Conservation (phyloP, 2,329 filamentous ascomycete species). For the Fusarium lyarnte region DNA sequence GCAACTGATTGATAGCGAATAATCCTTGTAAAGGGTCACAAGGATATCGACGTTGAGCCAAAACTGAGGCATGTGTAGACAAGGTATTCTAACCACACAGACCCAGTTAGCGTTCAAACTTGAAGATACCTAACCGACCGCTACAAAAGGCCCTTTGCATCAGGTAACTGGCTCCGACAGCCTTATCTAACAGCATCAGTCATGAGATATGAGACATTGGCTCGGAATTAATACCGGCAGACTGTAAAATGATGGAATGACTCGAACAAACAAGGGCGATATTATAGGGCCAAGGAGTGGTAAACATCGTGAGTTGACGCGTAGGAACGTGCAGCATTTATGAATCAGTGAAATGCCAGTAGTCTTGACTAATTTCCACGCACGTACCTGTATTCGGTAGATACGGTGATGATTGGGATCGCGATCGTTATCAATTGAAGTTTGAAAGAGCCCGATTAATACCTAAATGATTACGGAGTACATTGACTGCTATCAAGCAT, state of each 20-base stretch:
- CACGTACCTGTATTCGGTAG: conserved; percentile 14
- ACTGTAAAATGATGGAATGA: not conserved
- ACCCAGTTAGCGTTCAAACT: conserved; percentile 9
- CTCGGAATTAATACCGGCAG: not conserved
- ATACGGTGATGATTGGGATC: conserved; percentile 23
- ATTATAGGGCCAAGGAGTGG: not conserved
- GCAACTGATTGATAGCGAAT: conserved; percentile 17
- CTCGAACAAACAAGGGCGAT: conserved; percentile 13
- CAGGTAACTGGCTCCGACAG: conserved; percentile 6
- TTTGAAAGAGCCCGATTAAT: not conserved
- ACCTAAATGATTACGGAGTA: not conserved
- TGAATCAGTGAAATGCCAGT: conserved; percentile 38
- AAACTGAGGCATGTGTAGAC: conserved; percentile 6
- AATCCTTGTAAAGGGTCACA: conserved; percentile 10
- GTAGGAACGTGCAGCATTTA: conserved; percentile 20
- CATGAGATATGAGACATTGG: conserved; percentile 17
- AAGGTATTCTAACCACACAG: not conserved
- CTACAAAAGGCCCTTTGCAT: conserved; percentile 1
- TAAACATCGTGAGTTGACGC: not conserved
- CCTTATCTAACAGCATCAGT: conserved; percentile 6
- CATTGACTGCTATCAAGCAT: not conserved
- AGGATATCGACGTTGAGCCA: not conserved
- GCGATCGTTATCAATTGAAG: not conserved
- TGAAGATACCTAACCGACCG: conserved; percentile 2
- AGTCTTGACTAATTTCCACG: conserved; percentile 14